Conservation (phyloP, 2,329 filamentous ascomycete species). For the Pseudocercospora fijiensis region DNA sequence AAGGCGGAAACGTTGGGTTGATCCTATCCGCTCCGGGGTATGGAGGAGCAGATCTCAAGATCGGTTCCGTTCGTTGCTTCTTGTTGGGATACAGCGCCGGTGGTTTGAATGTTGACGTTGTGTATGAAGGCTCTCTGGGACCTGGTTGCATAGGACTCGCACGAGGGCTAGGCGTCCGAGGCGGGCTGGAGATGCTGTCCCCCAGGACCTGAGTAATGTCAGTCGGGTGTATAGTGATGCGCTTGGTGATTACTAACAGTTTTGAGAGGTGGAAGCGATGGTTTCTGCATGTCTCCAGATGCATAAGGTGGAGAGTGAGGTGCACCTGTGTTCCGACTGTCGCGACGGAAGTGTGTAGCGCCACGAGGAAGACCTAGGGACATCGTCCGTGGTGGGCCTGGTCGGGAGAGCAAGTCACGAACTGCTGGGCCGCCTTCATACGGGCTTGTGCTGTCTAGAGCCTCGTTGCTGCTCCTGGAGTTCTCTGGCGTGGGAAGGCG, state of each 20-base stretch:
- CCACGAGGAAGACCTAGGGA: conserved; percentile 12
- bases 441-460: conserved; percentile 26
- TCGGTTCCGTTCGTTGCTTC: conserved; percentile 33
- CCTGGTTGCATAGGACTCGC: conserved; percentile 29
- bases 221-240: conserved; percentile 1
- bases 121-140: conserved; percentile 36
- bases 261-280: conserved; percentile 38
- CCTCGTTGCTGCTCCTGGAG: conserved; percentile 34
- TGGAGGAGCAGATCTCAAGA: conserved; percentile 13
- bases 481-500: conserved; percentile 36
- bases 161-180: conserved; percentile 34
- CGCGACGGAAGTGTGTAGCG: conserved; percentile 21
- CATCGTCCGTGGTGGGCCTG: conserved; percentile 12
- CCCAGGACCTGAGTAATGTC: conserved; percentile 32
- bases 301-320: conserved; percentile 37
- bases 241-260: conserved; percentile 27
- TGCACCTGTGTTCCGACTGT: conserved; percentile 25
- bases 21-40: conserved; percentile 12
- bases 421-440: conserved; percentile 15
- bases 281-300: conserved; percentile 30
- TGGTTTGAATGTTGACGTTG: conserved; percentile 37
- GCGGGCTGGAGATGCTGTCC: conserved; percentile 34
- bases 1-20: conserved; percentile 19
- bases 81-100: conserved; percentile 40
- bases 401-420: conserved; percentile 13